A percentile compares a stretch with the other conserved stretches of the same genome.
Conservation (phyloP, 495 filamentous ascomycete genomes). For the Podospora anserina region DNA sequence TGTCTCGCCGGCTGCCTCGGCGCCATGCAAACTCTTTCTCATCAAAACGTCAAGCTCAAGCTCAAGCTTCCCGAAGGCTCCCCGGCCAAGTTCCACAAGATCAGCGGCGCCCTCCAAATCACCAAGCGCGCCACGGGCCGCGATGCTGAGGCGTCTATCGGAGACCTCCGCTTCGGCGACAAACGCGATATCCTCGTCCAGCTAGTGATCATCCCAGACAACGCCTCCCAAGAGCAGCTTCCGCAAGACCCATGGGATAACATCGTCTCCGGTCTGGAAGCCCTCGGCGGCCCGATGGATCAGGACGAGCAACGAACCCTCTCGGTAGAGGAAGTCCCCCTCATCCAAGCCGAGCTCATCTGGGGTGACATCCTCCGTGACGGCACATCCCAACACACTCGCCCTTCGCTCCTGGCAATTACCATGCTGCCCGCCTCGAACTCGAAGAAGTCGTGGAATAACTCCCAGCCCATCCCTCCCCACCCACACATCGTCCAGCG, state of each 20-base stretch:
- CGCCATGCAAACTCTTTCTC: slow-evolving; percentile 91
- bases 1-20: slow-evolving; percentile 94
- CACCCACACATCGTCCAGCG: slow-evolving; percentile 95
- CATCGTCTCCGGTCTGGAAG: slow-evolving; percentile 91
- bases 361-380: slow-evolving; percentile 95
- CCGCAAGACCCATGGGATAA: slow-evolving; percentile 97
- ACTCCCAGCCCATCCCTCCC: slow-evolving; percentile 86
- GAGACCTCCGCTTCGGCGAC: slow-evolving; percentile 93
- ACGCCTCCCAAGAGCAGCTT: slow-evolving; percentile 74
- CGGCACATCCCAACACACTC: slow-evolving; percentile 79
- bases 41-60: slow-evolving; percentile 98
- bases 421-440: slow-evolving; percentile 86
- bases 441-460: slow-evolving; percentile 58
- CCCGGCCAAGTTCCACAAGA: slow-evolving; percentile 97
- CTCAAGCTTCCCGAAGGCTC: slow-evolving; percentile 93
- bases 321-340: slow-evolving; percentile 90
- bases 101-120: slow-evolving; percentile 92
- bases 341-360: slow-evolving; percentile 91
- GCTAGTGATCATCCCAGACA: slow-evolving; percentile 88
- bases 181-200: slow-evolving; percentile 97
- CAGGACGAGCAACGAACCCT: slow-evolving; percentile 78
- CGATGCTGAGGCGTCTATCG: slow-evolving; percentile 89
- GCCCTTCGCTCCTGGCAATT: slow-evolving; percentile 92
- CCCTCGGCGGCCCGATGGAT: slow-evolving; percentile 86
- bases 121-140: slow-evolving; percentile 96